Conservation (phyloP, 2,329 filamentous ascomycete species). For the Cercospora citrullina region DNA sequence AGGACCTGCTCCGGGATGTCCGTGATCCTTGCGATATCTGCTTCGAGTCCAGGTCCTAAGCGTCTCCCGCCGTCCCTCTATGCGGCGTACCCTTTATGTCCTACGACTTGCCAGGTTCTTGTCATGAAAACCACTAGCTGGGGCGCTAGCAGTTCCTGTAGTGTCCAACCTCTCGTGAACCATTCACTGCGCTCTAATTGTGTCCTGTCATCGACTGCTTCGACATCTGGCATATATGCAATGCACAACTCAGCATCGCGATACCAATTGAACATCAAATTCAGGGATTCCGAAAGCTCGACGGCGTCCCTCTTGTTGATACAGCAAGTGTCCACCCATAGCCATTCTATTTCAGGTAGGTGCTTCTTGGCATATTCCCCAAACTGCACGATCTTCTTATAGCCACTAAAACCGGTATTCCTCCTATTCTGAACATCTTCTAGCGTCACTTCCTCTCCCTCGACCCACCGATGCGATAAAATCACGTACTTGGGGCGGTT, state of each 20-base stretch:
- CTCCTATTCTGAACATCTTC: conserved; percentile 1
- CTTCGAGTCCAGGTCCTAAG: conserved; percentile 16
- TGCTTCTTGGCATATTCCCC: not conserved
- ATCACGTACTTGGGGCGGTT: conserved; percentile 15
- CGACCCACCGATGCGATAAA: conserved; percentile 17
- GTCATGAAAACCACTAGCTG: conserved; percentile 24
- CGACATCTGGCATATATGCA: conserved; percentile 26
- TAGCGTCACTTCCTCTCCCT: conserved; percentile 5
- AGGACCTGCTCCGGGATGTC: conserved; percentile 18
- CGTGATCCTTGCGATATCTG: conserved; percentile 15
- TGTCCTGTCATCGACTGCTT: not conserved
- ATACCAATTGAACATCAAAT: conserved; percentile 29
- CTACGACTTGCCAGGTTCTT: conserved; percentile 15
- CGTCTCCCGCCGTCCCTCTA: too few relatives aligned
- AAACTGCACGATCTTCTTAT: conserved; percentile 17
- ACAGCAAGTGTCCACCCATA: conserved; percentile 20
- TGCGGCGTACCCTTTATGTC: conserved; percentile 28
- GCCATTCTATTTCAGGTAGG: not conserved
- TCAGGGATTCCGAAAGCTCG: conserved; percentile 26
- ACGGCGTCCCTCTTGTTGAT: conserved; percentile 1
- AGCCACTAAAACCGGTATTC: conserved; percentile 3
- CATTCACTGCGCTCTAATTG: conserved; percentile 22
- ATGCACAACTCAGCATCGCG: conserved; percentile 21
- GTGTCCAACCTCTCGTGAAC: conserved; percentile 25
- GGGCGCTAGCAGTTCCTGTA: conserved; percentile 24